Base-by-base conservation (phyloP, 306 rosid species). In the Cucurbita moschata region DNA sequence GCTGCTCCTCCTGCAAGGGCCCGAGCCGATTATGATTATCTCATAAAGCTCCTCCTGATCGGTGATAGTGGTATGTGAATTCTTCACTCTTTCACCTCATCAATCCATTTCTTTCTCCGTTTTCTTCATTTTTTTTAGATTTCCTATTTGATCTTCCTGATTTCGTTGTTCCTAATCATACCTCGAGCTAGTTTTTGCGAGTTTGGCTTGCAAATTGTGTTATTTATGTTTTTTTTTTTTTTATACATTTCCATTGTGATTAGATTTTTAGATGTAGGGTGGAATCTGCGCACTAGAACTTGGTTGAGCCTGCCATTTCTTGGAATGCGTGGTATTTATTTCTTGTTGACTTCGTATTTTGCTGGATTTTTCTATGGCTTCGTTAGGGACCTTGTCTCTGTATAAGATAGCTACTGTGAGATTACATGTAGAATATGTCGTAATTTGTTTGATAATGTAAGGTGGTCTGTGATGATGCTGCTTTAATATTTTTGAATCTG, bases 1-100 rank as follows among this genome's bases (percentile, higher is more conserved):
- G 82, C 87, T 75, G 83, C 87, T 73, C 66, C 76, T 6, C 76
- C 76, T 21, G 76, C 76, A 73, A 73, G 76, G n/a, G 76, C 76
- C 56, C 66, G 76, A 73, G 76, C 76, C 40, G 76, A 73, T 73
- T 56, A 73, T 44, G 76, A 73, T 56, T 73, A 73, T 61, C 76
- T 73, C 39, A 73, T 73, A 11, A 73, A 73, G 66, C 76, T 73
- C 10, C 76, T 73, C 54, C 76, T 73, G 23, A 73, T 73, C 76
- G 76, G 76, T 8, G 76, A 73, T 56, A 73, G 76, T 19, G 76
- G 76, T 73, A 72, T 73, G 64, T 73, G 12, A 39, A 38, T 72
- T 72, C 7, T 40, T 55, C 40, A 40, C 53, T 53, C 53, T 55
- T 72, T n/a, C 38, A 39, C 40, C 62, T 13, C 65, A 42, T 73